phyloP scores from a whole-genome alignment of 2,329 filamentous ascomycete genomes.

The Colletotrichum siamense region DNA sequence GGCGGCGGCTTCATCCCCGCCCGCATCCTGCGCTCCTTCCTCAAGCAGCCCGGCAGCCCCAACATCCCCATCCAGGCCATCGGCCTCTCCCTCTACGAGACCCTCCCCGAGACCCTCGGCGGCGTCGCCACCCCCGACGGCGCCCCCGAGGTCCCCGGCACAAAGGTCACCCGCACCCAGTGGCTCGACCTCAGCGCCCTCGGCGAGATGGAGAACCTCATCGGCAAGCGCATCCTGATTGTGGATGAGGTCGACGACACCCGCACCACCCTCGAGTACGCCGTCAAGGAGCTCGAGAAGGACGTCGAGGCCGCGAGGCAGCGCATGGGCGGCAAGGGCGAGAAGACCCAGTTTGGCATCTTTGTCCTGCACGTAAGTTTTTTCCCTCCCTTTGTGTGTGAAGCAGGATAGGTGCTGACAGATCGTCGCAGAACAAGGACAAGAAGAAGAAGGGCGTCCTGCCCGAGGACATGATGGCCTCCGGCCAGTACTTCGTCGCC shows the following conservation, averaged over 20 bases:
- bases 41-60: constrained; percentile 83
- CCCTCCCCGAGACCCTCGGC: constrained; percentile 65
- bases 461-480: constrained; percentile 76
- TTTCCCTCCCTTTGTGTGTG: too few species aligned
- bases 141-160: constrained; percentile 80
- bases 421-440: constrained; percentile 77
- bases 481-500: constrained; percentile 81
- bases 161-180: constrained; percentile 95
- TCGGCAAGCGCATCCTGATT: constrained; percentile 90
- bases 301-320: constrained; percentile 84
- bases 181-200: constrained; percentile 92
- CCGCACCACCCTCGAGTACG: constrained; percentile 91
- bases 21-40: constrained; percentile 95
- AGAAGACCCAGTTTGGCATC: constrained; percentile 86
- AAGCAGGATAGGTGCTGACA: too few species aligned
- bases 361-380: constrained; percentile 88
- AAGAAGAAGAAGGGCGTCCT: constrained; percentile 92
- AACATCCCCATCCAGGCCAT: constrained; percentile 99
- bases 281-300: constrained; percentile 91
- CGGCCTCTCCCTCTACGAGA: constrained; percentile 95
- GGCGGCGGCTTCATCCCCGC: constrained; percentile 97
- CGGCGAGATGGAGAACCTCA: constrained; percentile 83
- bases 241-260: constrained; percentile 98
- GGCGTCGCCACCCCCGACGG: constrained; percentile 43
- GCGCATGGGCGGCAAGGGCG: constrained; percentile 67